A percentile compares a stretch with the other conserved stretches of the same genome.
phyloP scores from a whole-genome alignment of 2,329 filamentous ascomycete species.

The Fusarium succisae region DNA sequence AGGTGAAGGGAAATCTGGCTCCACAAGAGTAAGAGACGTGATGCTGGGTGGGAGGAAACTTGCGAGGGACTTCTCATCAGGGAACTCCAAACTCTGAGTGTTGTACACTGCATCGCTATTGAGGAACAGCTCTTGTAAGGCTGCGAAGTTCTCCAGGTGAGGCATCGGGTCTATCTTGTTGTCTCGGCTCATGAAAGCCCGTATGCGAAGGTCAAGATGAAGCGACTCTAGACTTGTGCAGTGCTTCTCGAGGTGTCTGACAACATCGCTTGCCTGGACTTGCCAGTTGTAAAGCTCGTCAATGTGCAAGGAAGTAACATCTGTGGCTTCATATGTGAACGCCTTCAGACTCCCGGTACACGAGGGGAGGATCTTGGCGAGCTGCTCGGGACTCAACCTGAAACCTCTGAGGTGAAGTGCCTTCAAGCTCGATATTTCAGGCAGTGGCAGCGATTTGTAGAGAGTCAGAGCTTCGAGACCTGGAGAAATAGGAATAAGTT shows the following conservation, averaged over 20 bases:
- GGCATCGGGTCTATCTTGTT: not conserved
- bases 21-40: constrained; percentile 7
- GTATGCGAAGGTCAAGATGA: constrained; percentile 15
- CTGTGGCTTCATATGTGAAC: constrained; percentile 20
- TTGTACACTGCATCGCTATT: constrained; percentile 1
- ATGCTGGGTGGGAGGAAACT: not conserved
- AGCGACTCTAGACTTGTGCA: constrained; percentile 8
- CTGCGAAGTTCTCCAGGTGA: constrained; percentile 5
- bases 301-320: not conserved
- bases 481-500: not conserved
- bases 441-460: not conserved
- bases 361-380: not conserved
- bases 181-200: not conserved
- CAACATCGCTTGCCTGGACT: constrained; percentile 3
- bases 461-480: constrained; percentile 14
- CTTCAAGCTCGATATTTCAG: constrained; percentile 7
- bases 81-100: not conserved
- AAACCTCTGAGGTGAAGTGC: not conserved
- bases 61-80: constrained; percentile 3
- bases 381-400: not conserved
- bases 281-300: not conserved
- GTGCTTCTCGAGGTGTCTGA: constrained; percentile 5
- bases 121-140: constrained; percentile 18
- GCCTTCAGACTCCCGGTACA: constrained; percentile 1
- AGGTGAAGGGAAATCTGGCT: not conserved